phyloP scores from a whole-genome alignment of 2,329 filamentous ascomycete species.

The Podosphaera fusca region DNA sequence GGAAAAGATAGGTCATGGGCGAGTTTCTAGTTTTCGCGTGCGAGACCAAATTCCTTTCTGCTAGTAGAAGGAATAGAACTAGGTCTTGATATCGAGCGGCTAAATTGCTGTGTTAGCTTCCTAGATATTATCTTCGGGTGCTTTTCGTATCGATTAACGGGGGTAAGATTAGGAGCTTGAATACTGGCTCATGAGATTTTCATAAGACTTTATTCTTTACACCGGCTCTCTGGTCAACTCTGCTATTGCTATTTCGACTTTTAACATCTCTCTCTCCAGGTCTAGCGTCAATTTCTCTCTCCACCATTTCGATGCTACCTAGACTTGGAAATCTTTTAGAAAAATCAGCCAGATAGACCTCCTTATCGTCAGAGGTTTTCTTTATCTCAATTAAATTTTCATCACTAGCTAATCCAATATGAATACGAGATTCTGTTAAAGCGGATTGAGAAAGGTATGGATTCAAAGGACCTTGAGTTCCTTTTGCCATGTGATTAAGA shows the following conservation, averaged over 20 bases:
- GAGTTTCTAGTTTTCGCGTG: background rate
- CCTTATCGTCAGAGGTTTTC: slow-evolving; percentile 32
- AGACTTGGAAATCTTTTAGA: slow-evolving; percentile 71
- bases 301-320: slow-evolving; percentile 47
- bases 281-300: slow-evolving; percentile 11
- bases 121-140: background rate
- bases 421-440: background rate
- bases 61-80: background rate
- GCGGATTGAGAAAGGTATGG: slow-evolving; percentile 17
- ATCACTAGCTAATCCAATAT: background rate
- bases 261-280: background rate
- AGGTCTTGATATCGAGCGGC: background rate
- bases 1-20: background rate
- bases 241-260: background rate
- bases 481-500: slow-evolving; percentile 30
- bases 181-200: background rate
- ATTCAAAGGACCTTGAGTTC: slow-evolving; percentile 20
- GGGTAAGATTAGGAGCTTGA: background rate
- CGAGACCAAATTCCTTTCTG: background rate
- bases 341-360: slow-evolving; percentile 49
- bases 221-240: background rate
- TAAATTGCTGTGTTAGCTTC: background rate
- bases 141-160: background rate
- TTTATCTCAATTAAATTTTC: slow-evolving; percentile 11
- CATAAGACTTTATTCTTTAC: background rate